Evolutionary conservation across 306 rosid species (phyloP).

Genomic region (Inga oerstediana): DNA sequence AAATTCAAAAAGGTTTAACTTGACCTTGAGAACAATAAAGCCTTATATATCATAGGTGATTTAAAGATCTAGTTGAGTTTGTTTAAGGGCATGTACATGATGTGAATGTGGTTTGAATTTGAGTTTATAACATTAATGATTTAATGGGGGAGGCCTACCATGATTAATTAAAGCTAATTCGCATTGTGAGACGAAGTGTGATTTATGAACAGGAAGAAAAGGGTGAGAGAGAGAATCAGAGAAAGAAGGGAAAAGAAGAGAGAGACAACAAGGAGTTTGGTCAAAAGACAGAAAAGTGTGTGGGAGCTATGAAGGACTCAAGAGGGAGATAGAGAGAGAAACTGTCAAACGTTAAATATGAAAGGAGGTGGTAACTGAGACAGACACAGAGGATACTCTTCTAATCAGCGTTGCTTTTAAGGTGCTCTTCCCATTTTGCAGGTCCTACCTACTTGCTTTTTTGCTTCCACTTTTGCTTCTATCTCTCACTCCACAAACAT

Average conservation of each 20-base stretch:
- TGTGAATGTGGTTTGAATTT: background rate
- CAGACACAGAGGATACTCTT: constrained; percentile 50
- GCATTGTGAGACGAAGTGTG: constrained; percentile 24
- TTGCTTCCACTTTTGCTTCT: constrained; percentile 30
- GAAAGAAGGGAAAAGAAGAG: constrained; percentile 14
- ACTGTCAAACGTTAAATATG: constrained; percentile 33
- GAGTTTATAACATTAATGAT: constrained; percentile 11
- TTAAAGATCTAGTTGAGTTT: background rate
- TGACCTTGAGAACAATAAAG: background rate
- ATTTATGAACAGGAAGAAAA: constrained; percentile 17
- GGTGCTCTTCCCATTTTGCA: constrained; percentile 37
- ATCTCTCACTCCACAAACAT: background rate
- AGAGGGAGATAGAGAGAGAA: constrained; percentile 40
- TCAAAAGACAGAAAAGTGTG: constrained; percentile 55
- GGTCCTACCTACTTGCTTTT: constrained; percentile 45
- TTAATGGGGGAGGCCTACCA: constrained; percentile 44
- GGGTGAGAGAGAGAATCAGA: constrained; percentile 18
- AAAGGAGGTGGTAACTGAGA: constrained; percentile 22
- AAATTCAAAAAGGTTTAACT: background rate
- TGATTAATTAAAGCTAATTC: background rate
- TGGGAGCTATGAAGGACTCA: constrained; percentile 48
- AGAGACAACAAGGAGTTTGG: constrained; percentile 37
- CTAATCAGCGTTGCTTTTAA: constrained; percentile 63
- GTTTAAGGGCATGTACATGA: constrained; percentile 29
- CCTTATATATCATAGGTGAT: background rate